Base-by-base conservation (phyloP, 352 stramenopile species). In the Saprolegnia diclina region DNA sequence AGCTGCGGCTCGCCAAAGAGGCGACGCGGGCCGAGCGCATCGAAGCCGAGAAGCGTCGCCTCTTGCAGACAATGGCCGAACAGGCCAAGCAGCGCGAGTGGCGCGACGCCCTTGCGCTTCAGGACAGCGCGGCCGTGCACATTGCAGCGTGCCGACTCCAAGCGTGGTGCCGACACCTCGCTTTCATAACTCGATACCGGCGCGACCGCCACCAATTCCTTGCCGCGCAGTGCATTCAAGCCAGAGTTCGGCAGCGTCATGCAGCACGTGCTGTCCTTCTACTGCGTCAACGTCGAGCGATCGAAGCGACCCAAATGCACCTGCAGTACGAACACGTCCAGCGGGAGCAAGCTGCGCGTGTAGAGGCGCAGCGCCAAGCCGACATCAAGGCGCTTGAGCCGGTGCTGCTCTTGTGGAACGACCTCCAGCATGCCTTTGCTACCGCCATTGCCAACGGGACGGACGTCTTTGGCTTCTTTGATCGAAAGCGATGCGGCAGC, bases 1-100 rank as follows among this genome's bases (percentile, higher is more conserved):
- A 83, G 44, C 73, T 79, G 14, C 79, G 76, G 45, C 65, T 82
- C 32, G 79, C 88, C 50, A 91, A 92, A 56, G 80, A 88, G 24
- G 32, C 73, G 0, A 79, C 76, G 19, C 89, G 87, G 63, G 64
- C 74, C 0, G 72, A 81, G 32, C 81, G 82, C 18, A 91, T 93
- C 29, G 75, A 85, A 18, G 74, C 86, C 0, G 83, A 93, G 64
- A 88, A 90, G 56, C 55, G 75, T 14, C 75, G 82, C 5, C 67
- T 90, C 0, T 48, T 61, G 29, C 24, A 69, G n/a, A 69, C 50
- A 24, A 69, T 69, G 63, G 48, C 63, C 1, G 63, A 59, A 7
- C 63, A 69, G 29, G 50, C 63, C 26, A 59, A 62, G 35, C 45
- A 69, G 42, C 48, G 63, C 13, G 63, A 69, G 42, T 69, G 63